Evolutionary conservation across 1,284 basidiomycete genomes (phyloP).

Genomic region (Pseudozyma thailandica): DNA sequence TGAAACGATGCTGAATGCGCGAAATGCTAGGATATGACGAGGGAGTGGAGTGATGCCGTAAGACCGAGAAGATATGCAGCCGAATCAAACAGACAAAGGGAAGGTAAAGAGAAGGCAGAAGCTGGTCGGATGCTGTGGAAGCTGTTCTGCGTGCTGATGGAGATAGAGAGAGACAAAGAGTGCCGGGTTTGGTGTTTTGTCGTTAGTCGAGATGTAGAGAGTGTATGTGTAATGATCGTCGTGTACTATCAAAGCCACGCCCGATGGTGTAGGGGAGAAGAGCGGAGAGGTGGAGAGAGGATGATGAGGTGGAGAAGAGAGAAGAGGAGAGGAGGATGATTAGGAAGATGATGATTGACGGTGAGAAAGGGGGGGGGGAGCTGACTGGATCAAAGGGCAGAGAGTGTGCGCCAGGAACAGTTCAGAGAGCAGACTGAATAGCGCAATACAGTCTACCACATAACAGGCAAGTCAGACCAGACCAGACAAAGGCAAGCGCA

Average conservation of each 20-base stretch:
- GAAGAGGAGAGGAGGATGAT: conserved; percentile 2
- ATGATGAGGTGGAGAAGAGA: conserved; percentile 1
- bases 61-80: conserved; percentile 15
- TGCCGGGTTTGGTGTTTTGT: neutral
- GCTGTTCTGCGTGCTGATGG: conserved; percentile 35
- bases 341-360: neutral
- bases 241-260: conserved; percentile 45
- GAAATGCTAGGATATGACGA: conserved; percentile 26
- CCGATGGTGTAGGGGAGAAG: conserved; percentile 11
- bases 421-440: neutral
- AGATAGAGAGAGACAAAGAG: conserved; percentile 1
- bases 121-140: conserved; percentile 27
- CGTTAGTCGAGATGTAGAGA: neutral
- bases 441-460: neutral
- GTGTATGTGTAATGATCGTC: conserved; percentile 21
- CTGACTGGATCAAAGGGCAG: neutral
- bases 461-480: conserved; percentile 5
- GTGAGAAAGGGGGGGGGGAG: neutral
- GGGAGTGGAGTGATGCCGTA: conserved; percentile 11
- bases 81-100: conserved; percentile 7
- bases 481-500: neutral
- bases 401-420: neutral
- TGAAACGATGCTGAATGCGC: conserved; percentile 21
- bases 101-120: neutral
- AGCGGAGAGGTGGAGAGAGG: conserved; percentile 8